phyloP scores from a whole-genome alignment of 2,329 filamentous ascomycete genomes.

The Trichoderma lentiforme region DNA sequence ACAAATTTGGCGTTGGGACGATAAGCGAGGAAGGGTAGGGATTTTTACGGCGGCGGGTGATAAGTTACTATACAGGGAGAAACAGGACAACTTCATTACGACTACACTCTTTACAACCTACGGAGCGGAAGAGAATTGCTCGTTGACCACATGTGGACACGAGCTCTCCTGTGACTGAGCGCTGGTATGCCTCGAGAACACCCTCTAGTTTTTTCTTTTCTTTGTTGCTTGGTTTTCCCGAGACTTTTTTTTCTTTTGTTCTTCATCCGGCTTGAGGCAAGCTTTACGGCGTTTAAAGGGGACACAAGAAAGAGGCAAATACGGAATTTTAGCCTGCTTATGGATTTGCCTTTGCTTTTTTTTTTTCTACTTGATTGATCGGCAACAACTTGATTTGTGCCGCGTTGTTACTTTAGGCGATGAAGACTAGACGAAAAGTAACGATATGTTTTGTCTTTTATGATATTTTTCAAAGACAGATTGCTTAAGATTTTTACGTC shows the following conservation, averaged over 20 bases:
- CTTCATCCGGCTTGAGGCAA: not conserved
- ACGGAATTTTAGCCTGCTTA: not conserved
- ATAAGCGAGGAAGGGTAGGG: not conserved
- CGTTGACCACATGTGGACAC: not conserved
- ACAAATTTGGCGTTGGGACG: slow-evolving; percentile 14
- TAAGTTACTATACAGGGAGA: not conserved
- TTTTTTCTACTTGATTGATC: not conserved
- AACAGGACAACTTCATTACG: slow-evolving; percentile 3
- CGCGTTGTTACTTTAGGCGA: slow-evolving; percentile 1
- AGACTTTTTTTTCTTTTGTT: not conserved
- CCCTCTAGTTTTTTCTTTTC: not conserved
- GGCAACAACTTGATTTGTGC: not conserved
- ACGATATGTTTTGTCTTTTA: slow-evolving; percentile 1
- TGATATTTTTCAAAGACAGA: not conserved
- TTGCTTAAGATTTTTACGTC: not conserved
- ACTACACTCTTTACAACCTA: not conserved
- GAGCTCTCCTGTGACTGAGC: not conserved
- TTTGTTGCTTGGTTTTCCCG: not conserved
- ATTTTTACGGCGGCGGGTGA: not conserved
- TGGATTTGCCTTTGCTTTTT: not conserved
- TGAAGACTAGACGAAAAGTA: slow-evolving; percentile 18
- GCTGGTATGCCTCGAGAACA: not conserved
- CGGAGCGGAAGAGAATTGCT: not conserved
- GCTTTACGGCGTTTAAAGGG: slow-evolving; percentile 7
- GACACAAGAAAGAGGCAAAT: not conserved